Evolutionary conservation across 176 grass and related monocot genomes (phyloP).

Genomic region (Paspalum notatum): DNA sequence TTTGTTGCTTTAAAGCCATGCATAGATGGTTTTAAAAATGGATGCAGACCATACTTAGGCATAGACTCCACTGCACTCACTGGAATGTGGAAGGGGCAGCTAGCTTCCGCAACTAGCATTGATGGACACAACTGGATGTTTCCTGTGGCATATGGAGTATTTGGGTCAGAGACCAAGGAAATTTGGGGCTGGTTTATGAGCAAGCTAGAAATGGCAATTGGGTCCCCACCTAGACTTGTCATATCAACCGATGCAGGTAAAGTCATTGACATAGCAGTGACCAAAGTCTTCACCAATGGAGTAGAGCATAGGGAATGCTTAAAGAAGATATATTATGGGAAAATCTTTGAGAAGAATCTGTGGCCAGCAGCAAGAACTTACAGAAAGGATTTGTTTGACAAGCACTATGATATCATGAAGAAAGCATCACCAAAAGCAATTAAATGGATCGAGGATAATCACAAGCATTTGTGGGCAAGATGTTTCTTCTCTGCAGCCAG

Average conservation of each 20-base stretch:
- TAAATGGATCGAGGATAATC: neutral
- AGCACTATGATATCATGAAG: neutral
- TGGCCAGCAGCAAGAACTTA: neutral
- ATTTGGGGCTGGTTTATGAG: neutral
- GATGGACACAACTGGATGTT: too few relatives aligned
- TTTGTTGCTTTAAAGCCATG: neutral
- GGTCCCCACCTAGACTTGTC: neutral
- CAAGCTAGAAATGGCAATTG: neutral
- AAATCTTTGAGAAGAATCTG: neutral
- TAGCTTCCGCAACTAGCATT: too few relatives aligned
- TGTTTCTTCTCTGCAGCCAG: neutral
- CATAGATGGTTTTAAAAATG: neutral
- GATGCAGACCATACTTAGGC: too few relatives aligned
- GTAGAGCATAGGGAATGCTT: neutral
- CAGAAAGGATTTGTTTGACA: neutral
- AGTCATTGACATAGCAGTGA: neutral
- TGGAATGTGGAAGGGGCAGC: too few relatives aligned
- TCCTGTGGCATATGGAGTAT: neutral
- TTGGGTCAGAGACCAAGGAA: neutral
- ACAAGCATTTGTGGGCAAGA: neutral
- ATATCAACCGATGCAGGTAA: neutral
- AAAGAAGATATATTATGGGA: neutral
- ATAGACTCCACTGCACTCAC: too few relatives aligned
- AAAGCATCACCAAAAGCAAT: neutral
- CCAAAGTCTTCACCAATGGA: neutral